Conservation (phyloP, 2,329 filamentous ascomycete species). For the Scolecobasidium constrictum region DNA sequence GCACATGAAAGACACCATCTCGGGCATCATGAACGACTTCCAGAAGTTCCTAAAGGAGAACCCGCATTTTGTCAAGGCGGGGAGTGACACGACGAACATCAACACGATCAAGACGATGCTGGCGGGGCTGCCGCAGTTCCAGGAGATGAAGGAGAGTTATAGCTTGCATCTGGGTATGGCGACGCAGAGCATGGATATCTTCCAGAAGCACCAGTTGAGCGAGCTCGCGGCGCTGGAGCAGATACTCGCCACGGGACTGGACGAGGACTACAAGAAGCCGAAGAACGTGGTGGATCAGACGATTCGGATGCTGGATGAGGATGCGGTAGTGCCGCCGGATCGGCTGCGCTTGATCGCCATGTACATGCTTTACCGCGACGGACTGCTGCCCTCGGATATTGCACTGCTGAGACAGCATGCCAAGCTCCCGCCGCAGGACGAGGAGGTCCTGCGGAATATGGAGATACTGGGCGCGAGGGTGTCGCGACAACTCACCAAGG, state of each 20-base stretch:
- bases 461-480: conserved; percentile 70
- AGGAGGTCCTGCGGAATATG: conserved; percentile 63
- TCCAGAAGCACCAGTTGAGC: conserved; percentile 71
- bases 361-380: conserved; percentile 78
- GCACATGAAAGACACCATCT: conserved; percentile 97
- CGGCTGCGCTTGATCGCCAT: conserved; percentile 75
- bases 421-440: conserved; percentile 62
- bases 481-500: conserved; percentile 64
- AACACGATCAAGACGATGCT: conserved; percentile 97
- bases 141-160: conserved; percentile 91
- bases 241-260: conserved; percentile 75
- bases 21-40: conserved; percentile 86
- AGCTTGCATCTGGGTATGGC: conserved; percentile 94
- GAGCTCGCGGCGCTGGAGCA: conserved; percentile 87
- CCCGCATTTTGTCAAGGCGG: conserved; percentile 69
- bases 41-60: conserved; percentile 85
- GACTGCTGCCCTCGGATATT: conserved; percentile 73
- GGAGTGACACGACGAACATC: conserved; percentile 47
- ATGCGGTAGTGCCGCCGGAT: conserved; percentile 59
- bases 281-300: conserved; percentile 82
- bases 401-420: conserved; percentile 77
- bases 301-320: conserved; percentile 79
- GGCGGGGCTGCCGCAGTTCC: conserved; percentile 85
- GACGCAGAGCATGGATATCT: conserved; percentile 91
- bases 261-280: conserved; percentile 84